A percentile compares a stretch with the other conserved stretches of the same genome.
Evolutionary conservation across 768 basidiomycete species (phyloP).

Genomic region (Gautieria morchelliformis): DNA sequence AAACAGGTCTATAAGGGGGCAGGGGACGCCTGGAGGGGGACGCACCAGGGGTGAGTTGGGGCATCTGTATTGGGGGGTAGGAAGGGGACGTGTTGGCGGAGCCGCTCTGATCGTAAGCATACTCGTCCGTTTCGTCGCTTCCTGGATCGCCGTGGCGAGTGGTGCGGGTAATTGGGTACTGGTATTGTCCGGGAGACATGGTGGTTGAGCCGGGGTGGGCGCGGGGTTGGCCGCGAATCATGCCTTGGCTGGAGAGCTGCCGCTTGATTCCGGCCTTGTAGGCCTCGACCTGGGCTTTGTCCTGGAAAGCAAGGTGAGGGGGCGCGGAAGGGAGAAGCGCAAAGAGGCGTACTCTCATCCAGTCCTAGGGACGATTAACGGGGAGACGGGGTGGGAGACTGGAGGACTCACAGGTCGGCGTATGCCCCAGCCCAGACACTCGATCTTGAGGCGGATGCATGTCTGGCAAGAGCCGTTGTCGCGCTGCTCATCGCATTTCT

Average conservation of each 20-base stretch:
- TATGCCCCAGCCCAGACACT: slow-evolving; percentile 79
- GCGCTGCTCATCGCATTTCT: slow-evolving; percentile 88
- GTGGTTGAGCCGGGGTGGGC: slow-evolving; percentile 26
- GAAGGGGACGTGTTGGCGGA: slow-evolving; percentile 5
- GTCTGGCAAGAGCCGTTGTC: slow-evolving; percentile 71
- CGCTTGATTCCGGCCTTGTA: slow-evolving; percentile 83
- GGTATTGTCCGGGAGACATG: slow-evolving; percentile 6
- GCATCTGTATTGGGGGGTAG: slow-evolving; percentile 7
- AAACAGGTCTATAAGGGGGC: background rate
- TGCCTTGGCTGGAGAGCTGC: slow-evolving; percentile 64
- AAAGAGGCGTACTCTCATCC: slow-evolving; percentile 64
- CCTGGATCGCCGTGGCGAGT: background rate
- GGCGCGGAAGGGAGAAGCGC: slow-evolving; percentile 1
- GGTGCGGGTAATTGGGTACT: slow-evolving; percentile 12
- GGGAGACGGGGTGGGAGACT: background rate
- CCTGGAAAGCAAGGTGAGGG: slow-evolving; percentile 31
- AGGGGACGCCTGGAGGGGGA: background rate
- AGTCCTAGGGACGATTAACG: slow-evolving; percentile 32
- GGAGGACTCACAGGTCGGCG: slow-evolving; percentile 43
- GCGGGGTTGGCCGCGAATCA: slow-evolving; percentile 77
- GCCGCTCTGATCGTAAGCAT: background rate
- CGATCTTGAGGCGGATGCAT: slow-evolving; percentile 69
- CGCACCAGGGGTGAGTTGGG: slow-evolving; percentile 5
- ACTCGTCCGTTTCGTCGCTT: slow-evolving; percentile 7
- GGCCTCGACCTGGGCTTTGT: slow-evolving; percentile 70